phyloP scores from a whole-genome alignment of 106 monocot species.

The Dioscorea alata region DNA sequence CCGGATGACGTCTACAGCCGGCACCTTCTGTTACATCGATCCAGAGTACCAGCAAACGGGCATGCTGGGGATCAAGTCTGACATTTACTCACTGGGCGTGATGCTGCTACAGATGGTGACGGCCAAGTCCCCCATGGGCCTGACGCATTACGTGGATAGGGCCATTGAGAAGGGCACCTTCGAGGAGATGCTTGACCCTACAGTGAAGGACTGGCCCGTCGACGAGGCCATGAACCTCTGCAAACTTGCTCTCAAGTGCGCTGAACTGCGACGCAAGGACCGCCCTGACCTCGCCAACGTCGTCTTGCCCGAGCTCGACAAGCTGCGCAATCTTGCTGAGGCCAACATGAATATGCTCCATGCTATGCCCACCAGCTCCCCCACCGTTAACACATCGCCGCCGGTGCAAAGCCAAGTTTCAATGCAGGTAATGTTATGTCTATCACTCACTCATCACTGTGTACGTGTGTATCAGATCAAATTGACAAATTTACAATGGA shows the following conservation, averaged over 20 bases:
- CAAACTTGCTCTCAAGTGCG: conserved; percentile 40
- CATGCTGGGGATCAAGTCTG: conserved; percentile 62
- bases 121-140: conserved; percentile 49
- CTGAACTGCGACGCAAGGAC: conserved; percentile 58
- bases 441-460: no score
- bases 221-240: conserved; percentile 39
- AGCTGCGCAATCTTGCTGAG: conserved; percentile 36
- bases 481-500: no score
- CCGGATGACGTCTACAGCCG: conserved; percentile 56
- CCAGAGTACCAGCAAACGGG: conserved; percentile 73
- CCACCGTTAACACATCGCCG: conserved; percentile 5
- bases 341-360: conserved; percentile 3
- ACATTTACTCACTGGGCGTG: conserved; percentile 65
- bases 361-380: not conserved
- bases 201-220: conserved; percentile 50
- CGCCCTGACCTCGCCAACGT: conserved; percentile 42
- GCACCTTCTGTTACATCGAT: conserved; percentile 77
- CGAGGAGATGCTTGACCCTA: conserved; percentile 37
- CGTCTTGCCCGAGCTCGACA: conserved; percentile 48
- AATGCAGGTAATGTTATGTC: conserved; percentile 3
- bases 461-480: no score
- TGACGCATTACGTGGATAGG: conserved; percentile 40
- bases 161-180: conserved; percentile 43
- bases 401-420: conserved; percentile 26
- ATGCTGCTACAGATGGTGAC: conserved; percentile 63